Conservation (phyloP, 495 filamentous ascomycete species). For the Penicillium waksmanii region DNA sequence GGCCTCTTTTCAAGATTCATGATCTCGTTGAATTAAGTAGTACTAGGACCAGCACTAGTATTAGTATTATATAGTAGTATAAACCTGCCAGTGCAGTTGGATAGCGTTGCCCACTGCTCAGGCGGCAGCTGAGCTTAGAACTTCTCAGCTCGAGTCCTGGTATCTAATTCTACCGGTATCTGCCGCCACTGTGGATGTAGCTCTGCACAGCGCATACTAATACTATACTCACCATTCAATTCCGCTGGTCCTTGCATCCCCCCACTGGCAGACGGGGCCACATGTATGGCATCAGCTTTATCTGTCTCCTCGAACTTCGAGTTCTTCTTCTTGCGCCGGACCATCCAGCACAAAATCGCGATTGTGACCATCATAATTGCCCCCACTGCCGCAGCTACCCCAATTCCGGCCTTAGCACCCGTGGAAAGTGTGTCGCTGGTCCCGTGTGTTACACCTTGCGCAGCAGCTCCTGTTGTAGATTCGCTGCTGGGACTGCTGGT, state of each 20-base stretch:
- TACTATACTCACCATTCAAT: not conserved
- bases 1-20: too few species aligned
- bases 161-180: not conserved
- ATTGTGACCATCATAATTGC: slow-evolving; percentile 3
- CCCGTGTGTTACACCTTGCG: not conserved
- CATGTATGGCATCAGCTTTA: too few species aligned
- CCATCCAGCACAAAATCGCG: not conserved
- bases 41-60: too few species aligned
- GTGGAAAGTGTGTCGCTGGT: not conserved
- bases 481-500: not conserved
- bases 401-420: not conserved
- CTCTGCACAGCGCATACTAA: not conserved
- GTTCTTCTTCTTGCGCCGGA: not conserved
- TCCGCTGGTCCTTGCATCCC: not conserved
- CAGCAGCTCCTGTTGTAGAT: not conserved
- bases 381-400: slow-evolving; percentile 2
- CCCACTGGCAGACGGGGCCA: too few species aligned
- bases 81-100: too few species aligned
- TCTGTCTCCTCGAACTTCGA: not conserved
- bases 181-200: not conserved
- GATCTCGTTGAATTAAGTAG: too few species aligned
- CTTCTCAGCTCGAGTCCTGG: not conserved
- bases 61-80: too few species aligned
- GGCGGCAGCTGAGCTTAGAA: not conserved
- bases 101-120: too few species aligned